phyloP scores from a whole-genome alignment of 2,329 filamentous ascomycete species.

The Hymenoscyphus infarciens region DNA sequence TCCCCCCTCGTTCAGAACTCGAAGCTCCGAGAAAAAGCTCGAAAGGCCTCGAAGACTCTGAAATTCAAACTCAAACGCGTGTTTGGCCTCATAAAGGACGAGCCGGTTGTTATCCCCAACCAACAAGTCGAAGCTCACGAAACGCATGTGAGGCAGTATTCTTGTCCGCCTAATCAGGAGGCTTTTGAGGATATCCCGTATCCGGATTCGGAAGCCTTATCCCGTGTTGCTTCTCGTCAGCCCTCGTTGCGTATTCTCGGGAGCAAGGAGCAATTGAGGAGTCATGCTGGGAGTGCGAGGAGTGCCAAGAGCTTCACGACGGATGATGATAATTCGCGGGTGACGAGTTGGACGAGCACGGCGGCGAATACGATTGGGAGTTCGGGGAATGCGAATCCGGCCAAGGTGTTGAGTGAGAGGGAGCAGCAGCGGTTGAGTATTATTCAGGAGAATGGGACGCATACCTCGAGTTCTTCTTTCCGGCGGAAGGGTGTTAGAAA shows the following conservation, averaged over 20 bases:
- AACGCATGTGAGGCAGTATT: conserved; percentile 31
- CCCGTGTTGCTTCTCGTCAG: conserved; percentile 46
- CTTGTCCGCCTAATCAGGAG: conserved; percentile 30
- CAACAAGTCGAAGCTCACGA: conserved; percentile 50
- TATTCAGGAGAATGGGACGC: conserved; percentile 55
- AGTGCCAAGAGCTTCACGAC: conserved; percentile 43
- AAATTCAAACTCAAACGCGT: conserved; percentile 59
- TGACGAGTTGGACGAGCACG: conserved; percentile 71
- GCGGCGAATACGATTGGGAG: conserved; percentile 50
- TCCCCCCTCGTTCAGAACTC: conserved; percentile 30
- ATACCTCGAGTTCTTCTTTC: conserved; percentile 41
- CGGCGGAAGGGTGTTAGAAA: conserved; percentile 29
- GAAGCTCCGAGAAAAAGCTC: conserved; percentile 48
- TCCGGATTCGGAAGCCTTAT: conserved; percentile 45
- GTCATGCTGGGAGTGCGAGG: conserved; percentile 53
- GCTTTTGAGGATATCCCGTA: conserved; percentile 36
- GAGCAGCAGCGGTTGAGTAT: conserved; percentile 58
- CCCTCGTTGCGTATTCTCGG: conserved; percentile 49
- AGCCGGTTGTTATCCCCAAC: conserved; percentile 40
- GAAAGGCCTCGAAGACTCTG: conserved; percentile 60
- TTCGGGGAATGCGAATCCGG: conserved; percentile 20
- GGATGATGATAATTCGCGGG: conserved; percentile 49
- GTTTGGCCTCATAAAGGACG: conserved; percentile 44
- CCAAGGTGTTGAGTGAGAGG: conserved; percentile 38
- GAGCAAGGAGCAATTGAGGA: conserved; percentile 46